Evolutionary conservation across 2,329 filamentous ascomycete species (phyloP), one percentile per base, ranked within the genome.

Genomic region (Pleurostoma richardsiae): DNA sequence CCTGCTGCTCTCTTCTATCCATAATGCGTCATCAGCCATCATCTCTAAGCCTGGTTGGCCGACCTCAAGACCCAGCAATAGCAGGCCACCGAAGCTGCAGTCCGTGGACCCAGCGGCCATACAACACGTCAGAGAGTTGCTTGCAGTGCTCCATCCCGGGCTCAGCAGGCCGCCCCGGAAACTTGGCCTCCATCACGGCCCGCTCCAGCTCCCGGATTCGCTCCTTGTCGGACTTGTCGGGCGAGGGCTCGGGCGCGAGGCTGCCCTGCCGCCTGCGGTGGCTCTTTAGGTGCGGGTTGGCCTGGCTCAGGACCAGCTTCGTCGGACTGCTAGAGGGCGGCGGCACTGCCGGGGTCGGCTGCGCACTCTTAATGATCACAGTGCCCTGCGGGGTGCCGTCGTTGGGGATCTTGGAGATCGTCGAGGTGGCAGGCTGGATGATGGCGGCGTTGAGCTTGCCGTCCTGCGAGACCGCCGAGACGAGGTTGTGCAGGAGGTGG

Each of bases 91-190:
- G 75, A 46, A 80, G 77, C 53, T 84, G 83, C 57, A 97, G 71
- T 2, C 90, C 90, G 49, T 95, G 88, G 3, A 85, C 83, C 94
- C 94, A 99, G 40, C 92, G 81, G 11, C 85, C 82, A 68, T 96
- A 97, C 26, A 99, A 78, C 26, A 95, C 88, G 63, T 96, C 90
- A 1, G 88, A 89, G 36, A 97, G 75, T 62, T 95, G 83, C 60
- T 90, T 89, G 54, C 86, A 88, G 67, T 96, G 92, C 66, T 96
- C 91, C 88, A 96, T 92, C 3, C 90, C 92, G 2, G 83, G 78
- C 41, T 69, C 67, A 2, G 76, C 60, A 44, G 76, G 70, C 38
- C 75, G 73, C 2, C 77, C 78, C 2, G 79, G 79, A 45, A 77
- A 80, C 55, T 73, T 79, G 11, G 72, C 66, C 54, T 78, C 73